Evolutionary conservation across 2,329 filamentous ascomycete genomes (phyloP).

Genomic region (Aspergillus quadricinctus): DNA sequence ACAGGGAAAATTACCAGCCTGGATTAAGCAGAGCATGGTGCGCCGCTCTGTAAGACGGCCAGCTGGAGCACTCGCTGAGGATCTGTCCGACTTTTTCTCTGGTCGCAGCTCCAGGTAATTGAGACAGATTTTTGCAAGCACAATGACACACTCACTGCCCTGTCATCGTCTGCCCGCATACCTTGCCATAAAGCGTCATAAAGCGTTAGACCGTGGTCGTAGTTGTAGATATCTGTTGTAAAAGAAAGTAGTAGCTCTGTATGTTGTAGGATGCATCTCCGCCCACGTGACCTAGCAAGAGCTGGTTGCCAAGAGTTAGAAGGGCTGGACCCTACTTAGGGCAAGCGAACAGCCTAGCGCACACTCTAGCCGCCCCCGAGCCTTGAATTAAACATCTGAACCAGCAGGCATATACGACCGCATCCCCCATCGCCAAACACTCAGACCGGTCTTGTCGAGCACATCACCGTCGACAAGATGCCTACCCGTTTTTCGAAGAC

Average conservation of each 20-base stretch:
- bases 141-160: background rate
- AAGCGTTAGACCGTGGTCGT: background rate
- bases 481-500: slow-evolving; percentile 50
- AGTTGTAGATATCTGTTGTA: background rate
- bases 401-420: slow-evolving; percentile 27
- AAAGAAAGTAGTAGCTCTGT: background rate
- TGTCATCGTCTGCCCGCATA: background rate
- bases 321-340: slow-evolving; percentile 32
- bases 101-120: slow-evolving; percentile 8
- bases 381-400: slow-evolving; percentile 36
- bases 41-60: slow-evolving; percentile 18
- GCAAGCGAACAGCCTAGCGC: slow-evolving; percentile 37
- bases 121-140: background rate
- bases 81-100: slow-evolving; percentile 32
- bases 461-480: slow-evolving; percentile 44
- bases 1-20: slow-evolving; percentile 73
- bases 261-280: background rate
- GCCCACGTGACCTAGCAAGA: slow-evolving; percentile 4
- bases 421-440: slow-evolving; percentile 34
- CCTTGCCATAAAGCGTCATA: background rate
- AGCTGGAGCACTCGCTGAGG: slow-evolving; percentile 22
- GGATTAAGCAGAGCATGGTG: slow-evolving; percentile 71
- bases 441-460: slow-evolving; percentile 38
- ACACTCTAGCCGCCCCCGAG: slow-evolving; percentile 31
- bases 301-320: slow-evolving; percentile 6